Percentiles rank a stretch among this genome's conserved stretches.
phyloP scores from a whole-genome alignment of 2,329 filamentous ascomycete species.

The Botrytis paeoniae region DNA sequence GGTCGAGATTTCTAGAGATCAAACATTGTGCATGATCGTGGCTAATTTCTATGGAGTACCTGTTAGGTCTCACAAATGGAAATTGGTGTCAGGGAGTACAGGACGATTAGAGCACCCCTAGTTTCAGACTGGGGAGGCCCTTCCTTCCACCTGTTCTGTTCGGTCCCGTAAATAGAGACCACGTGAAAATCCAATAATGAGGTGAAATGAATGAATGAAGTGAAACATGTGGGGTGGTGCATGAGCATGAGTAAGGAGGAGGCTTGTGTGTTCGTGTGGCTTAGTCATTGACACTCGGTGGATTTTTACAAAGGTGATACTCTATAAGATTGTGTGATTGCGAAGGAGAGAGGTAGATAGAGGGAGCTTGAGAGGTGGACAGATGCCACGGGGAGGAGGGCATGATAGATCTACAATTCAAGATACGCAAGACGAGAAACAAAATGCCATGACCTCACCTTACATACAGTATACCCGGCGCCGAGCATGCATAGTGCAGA shows the following conservation, averaged over 20 bases:
- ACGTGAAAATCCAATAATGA: background rate
- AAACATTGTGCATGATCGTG: background rate
- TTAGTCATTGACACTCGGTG: background rate
- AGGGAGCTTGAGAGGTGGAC: background rate
- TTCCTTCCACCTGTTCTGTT: background rate
- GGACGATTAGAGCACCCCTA: background rate
- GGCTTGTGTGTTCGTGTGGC: background rate
- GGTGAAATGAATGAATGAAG: background rate
- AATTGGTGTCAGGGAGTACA: background rate
- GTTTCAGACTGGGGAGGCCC: background rate
- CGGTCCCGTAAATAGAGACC: background rate
- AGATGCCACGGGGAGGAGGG: background rate
- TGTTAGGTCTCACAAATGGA: background rate
- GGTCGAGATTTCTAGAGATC: background rate
- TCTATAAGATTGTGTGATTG: background rate
- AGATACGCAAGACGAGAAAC: background rate
- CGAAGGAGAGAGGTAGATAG: background rate
- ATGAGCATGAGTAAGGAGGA: background rate
- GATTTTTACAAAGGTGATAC: background rate
- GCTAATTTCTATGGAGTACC: background rate
- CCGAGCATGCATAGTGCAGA: background rate
- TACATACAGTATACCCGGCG: background rate
- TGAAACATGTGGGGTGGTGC: background rate
- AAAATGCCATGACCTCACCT: background rate
- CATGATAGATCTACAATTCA: background rate